Evolutionary conservation across 805 yeast genomes (phyloP).

Genomic region (Sugiyamaella mastotermitis): DNA sequence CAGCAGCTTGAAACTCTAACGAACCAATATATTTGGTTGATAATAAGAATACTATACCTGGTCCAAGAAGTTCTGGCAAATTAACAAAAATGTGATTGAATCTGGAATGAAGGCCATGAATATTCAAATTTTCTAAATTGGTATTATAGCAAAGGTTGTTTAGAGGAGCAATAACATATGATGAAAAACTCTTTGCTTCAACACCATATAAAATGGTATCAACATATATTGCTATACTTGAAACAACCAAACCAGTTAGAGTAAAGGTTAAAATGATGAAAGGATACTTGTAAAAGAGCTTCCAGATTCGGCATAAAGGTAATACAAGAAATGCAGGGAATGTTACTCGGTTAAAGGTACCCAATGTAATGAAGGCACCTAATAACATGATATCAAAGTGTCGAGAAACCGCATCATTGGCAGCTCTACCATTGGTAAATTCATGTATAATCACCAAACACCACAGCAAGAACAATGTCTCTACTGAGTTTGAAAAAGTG

Average conservation of each 20-base stretch:
- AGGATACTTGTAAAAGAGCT: constrained; percentile 36
- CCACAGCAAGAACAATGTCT: constrained; percentile 46
- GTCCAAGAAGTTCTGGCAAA: constrained; percentile 79
- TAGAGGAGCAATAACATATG: constrained; percentile 59
- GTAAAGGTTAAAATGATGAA: constrained; percentile 30
- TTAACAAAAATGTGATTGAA: constrained; percentile 71
- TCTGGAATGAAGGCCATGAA: constrained; percentile 79
- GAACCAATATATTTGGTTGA: constrained; percentile 39
- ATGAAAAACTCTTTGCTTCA: constrained; percentile 7
- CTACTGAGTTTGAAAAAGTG: constrained; percentile 83
- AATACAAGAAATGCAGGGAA: constrained; percentile 67
- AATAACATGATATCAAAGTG: constrained; percentile 36
- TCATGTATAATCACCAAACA: constrained; percentile 45
- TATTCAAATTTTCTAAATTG: constrained; percentile 48
- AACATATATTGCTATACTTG: constrained; percentile 36
- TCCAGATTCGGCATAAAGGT: constrained; percentile 48
- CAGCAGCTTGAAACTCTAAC: constrained; percentile 51
- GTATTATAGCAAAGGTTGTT: constrained; percentile 74
- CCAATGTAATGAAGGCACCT: constrained; percentile 54
- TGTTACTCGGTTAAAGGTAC: constrained; percentile 79
- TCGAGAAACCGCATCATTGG: constrained; percentile 17
- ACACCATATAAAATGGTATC: constrained; percentile 48
- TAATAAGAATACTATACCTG: constrained; percentile 48
- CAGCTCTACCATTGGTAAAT: constrained; percentile 20
- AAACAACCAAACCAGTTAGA: constrained; percentile 32